Percentiles rank a stretch among this genome's conserved stretches.
phyloP scores from a whole-genome alignment of 2,329 filamentous ascomycete species.

The Cordyceps pruinosa region DNA sequence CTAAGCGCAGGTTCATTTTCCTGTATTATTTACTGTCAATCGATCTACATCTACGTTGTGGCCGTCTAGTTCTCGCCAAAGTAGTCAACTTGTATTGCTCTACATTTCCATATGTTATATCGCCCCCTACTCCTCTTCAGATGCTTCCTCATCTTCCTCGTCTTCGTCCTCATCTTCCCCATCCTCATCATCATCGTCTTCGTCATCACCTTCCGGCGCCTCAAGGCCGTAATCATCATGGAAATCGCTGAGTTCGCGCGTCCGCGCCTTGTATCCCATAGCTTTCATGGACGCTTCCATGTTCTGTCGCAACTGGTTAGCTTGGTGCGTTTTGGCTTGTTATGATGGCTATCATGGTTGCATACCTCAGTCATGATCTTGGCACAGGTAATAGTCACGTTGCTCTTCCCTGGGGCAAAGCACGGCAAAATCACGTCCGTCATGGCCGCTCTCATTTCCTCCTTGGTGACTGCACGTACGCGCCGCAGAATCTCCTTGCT shows the following conservation, averaged over 20 bases:
- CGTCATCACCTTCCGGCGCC: slow-evolving; percentile 52
- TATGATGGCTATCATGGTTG: background rate
- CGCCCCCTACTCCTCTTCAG: slow-evolving; percentile 23
- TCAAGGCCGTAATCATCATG: slow-evolving; percentile 85
- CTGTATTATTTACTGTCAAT: too few relatives aligned
- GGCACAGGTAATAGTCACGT: slow-evolving; percentile 83
- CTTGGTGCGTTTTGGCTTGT: background rate
- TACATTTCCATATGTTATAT: slow-evolving; percentile 14
- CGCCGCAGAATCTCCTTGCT: slow-evolving; percentile 68
- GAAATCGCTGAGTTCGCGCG: slow-evolving; percentile 69
- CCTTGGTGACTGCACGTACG: slow-evolving; percentile 66
- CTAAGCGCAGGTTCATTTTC: too few relatives aligned
- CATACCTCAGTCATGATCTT: slow-evolving; percentile 77
- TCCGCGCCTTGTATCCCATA: slow-evolving; percentile 72
- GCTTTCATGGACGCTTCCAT: slow-evolving; percentile 67
- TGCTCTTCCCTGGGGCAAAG: slow-evolving; percentile 73
- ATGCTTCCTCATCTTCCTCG: slow-evolving; percentile 28
- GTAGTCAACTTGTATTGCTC: background rate
- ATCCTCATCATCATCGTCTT: slow-evolving; percentile 54
- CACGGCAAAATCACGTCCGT: slow-evolving; percentile 68
- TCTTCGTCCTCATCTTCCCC: slow-evolving; percentile 45
- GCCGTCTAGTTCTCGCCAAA: background rate
- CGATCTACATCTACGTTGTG: background rate
- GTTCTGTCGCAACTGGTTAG: slow-evolving; percentile 41
- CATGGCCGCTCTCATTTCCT: slow-evolving; percentile 71